Conservation (phyloP, 306 rosid genomes). For the Senna tora region DNA sequence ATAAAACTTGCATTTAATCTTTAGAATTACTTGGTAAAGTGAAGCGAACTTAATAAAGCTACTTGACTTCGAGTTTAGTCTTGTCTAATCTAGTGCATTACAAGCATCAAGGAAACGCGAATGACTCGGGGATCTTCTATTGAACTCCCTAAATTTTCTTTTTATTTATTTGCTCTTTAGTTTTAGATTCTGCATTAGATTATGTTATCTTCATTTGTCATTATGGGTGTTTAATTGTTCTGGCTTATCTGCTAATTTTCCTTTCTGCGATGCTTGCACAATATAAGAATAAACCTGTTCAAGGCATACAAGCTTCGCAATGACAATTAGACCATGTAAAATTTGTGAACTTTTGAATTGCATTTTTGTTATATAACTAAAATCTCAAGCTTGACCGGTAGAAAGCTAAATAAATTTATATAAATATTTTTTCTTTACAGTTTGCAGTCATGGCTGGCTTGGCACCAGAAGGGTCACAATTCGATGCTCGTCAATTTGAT, state of each 20-base stretch:
- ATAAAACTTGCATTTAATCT: neutral
- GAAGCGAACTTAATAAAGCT: slow-evolving; percentile 14
- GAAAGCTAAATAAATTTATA: slow-evolving; percentile 4
- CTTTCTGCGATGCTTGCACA: neutral
- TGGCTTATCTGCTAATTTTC: neutral
- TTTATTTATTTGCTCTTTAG: neutral
- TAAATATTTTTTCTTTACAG: slow-evolving; percentile 13
- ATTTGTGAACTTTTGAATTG: neutral
- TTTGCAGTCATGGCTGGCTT: slow-evolving; percentile 61
- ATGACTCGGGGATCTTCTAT: neutral
- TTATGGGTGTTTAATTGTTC: neutral
- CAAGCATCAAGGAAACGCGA: neutral
- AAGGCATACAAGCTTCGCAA: neutral
- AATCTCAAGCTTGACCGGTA: slow-evolving; percentile 1
- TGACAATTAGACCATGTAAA: neutral
- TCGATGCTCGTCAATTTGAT: slow-evolving; percentile 67
- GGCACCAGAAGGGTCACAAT: slow-evolving; percentile 66
- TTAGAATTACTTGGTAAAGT: neutral
- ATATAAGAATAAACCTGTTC: neutral
- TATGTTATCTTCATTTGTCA: slow-evolving; percentile 9
- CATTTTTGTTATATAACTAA: neutral
- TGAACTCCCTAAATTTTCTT: neutral
- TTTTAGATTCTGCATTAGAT: neutral
- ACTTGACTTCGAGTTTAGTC: slow-evolving; percentile 5
- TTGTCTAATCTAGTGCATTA: neutral